Percentiles rank a stretch among this genome's conserved stretches.
Evolutionary conservation across 495 filamentous ascomycete genomes (phyloP).

Genomic region (Evernia prunastri): DNA sequence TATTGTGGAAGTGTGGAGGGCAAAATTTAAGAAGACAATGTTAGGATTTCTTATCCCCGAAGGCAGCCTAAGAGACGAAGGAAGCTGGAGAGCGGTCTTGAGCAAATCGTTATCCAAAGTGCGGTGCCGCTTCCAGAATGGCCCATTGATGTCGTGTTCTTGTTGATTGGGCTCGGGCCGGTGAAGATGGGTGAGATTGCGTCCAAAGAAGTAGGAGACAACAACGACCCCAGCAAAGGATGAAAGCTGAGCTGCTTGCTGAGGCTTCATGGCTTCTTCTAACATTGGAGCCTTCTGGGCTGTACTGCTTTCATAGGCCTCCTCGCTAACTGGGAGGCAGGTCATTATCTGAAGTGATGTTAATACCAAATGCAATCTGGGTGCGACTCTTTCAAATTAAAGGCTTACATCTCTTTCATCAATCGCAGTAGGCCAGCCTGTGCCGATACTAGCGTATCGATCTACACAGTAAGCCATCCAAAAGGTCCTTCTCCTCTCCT

Average conservation of each 20-base stretch:
- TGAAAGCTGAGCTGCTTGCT: conserved; percentile 64
- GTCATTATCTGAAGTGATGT: conserved; percentile 57
- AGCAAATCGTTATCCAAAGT: conserved; percentile 83
- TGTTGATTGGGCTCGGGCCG: conserved; percentile 75
- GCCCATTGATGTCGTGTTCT: conserved; percentile 84
- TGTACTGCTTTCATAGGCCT: conserved; percentile 77
- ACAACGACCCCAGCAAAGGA: conserved; percentile 76
- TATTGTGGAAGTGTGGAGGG: conserved; percentile 92
- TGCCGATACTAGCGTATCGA: conserved; percentile 92
- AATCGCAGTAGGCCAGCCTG: conserved; percentile 91
- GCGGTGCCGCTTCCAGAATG: conserved; percentile 93
- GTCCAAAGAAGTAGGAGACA: conserved; percentile 82
- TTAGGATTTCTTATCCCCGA: conserved; percentile 70
- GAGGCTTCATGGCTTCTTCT: conserved; percentile 61
- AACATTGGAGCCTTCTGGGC: conserved; percentile 63
- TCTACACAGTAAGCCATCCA: conserved; percentile 91
- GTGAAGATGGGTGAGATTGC: conserved; percentile 92
- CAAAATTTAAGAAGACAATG: conserved; percentile 93
- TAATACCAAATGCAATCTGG: conserved; percentile 9
- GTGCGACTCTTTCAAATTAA: not conserved
- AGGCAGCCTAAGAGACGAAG: conserved; percentile 76
- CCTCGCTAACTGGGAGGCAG: conserved; percentile 76
- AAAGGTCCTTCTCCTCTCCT: conserved; percentile 87
- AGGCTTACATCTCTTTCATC: conserved; percentile 77
- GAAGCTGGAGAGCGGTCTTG: conserved; percentile 77